Base-by-base conservation (phyloP, 768 basidiomycete species). In the Lentinula boryana region DNA sequence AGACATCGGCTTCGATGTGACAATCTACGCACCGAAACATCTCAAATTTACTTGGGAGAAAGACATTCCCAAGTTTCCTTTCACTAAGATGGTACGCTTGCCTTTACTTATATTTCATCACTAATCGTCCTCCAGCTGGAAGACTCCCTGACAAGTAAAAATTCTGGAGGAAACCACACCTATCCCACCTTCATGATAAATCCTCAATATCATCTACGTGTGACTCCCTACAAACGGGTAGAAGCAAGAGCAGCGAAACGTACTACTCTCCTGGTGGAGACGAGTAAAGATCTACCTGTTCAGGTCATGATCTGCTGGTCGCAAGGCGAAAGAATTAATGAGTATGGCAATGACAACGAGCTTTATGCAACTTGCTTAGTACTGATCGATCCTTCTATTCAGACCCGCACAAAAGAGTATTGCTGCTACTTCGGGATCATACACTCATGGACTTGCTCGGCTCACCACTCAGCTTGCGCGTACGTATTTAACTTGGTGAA, bases 121-220 rank as follows among this genome's bases (percentile, higher is more conserved):
- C 12, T 50, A 3, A 40, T 59, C 6, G 2, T 50, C 40, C 43
- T 55, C 31, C 64, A 93, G 91, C 67, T 88, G 5, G 75, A 82
- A 0, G 89, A 85, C 7, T 67, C 75, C 0, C 78, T 96, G 63
- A 87, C 86, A 0, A 80, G 73, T 38, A 86, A 85, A 64, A 92
- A 84, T 32, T 83, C 91, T 0, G 96, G 96, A 0, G 96, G 96
- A 1, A 95, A 95, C 68, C 83, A 86, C 60, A 83, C 84, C 4
- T 78, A 85, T 64, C 84, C 91, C 0, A 87, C 89, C 0, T 97
- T 89, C 71, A 89, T 96, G 86, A 72, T 83, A 53, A 98, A 98
- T 68, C 95, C 95, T 0, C 93, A 97, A 68, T 98, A 92, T 71
- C 80, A 81, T 59, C 75, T 98, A 13, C 79, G 73, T 6, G 73